Conservation (phyloP, 192 early-diverging fungal genomes). For the Spinellus fusiger region DNA sequence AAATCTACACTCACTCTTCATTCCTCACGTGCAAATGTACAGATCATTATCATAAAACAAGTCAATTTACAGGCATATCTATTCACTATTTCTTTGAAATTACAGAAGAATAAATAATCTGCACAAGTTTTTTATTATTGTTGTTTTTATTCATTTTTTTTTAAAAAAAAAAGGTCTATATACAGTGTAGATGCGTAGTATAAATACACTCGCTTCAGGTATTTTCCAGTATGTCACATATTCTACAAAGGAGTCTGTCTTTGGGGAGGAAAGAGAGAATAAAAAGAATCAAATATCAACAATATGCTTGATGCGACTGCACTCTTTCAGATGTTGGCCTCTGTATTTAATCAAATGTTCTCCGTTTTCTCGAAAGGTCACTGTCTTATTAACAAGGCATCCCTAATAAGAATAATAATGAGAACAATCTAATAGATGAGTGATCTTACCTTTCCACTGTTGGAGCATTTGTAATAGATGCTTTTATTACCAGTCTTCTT, state of each 20-base stretch:
- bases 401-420: conserved; percentile 8
- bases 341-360: conserved; percentile 50
- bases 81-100: too few species aligned
- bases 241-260: too few species aligned
- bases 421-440: neutral
- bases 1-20: too few species aligned
- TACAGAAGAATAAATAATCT: too few species aligned
- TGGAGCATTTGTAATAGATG: conserved; percentile 38
- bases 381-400: conserved; percentile 50
- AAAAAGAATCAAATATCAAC: conserved; percentile 18
- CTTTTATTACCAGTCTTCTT: conserved; percentile 37
- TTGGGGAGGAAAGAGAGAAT: neutral
- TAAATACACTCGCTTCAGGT: too few species aligned
- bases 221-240: too few species aligned
- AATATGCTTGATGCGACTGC: conserved; percentile 44
- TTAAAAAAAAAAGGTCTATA: neutral
- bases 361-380: conserved; percentile 46
- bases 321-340: conserved; percentile 45
- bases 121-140: neutral
- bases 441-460: conserved; percentile 32
- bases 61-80: too few species aligned
- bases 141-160: neutral
- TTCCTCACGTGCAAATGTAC: too few species aligned
- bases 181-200: too few species aligned
- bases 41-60: too few species aligned